A percentile compares a stretch with the other conserved stretches of the same genome.
Conservation (phyloP, 2,329 filamentous ascomycete genomes). For the Calonectria ilicicola region DNA sequence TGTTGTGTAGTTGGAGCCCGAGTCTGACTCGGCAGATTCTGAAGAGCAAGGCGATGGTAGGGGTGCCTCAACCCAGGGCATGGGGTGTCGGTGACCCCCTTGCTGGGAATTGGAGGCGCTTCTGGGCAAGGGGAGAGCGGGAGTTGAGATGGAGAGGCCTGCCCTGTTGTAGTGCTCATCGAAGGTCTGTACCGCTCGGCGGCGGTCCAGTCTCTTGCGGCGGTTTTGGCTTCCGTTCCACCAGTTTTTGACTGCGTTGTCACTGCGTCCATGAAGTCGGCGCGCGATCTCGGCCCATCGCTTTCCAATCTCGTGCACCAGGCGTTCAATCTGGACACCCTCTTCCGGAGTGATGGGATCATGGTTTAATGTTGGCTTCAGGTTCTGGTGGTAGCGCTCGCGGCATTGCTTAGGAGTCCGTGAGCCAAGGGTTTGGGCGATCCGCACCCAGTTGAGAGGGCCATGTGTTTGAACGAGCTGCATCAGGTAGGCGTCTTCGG, state of each 20-base stretch:
- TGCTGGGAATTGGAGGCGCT: constrained; percentile 30
- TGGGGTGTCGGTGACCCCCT: constrained; percentile 35
- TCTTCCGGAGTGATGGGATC: constrained; percentile 79
- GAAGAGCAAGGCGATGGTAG: constrained; percentile 55
- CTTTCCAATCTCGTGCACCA: constrained; percentile 84
- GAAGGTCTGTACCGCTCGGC: constrained; percentile 44
- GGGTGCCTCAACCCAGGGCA: constrained; percentile 46
- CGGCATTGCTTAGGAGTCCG: constrained; percentile 95
- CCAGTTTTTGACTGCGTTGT: constrained; percentile 98
- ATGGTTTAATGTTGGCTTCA: constrained; percentile 82
- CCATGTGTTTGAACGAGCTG: constrained; percentile 78
- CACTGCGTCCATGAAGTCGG: constrained; percentile 83
- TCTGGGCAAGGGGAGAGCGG: constrained; percentile 26
- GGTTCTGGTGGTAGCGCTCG: constrained; percentile 93
- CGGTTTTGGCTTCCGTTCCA: constrained; percentile 96
- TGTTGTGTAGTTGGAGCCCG: constrained; percentile 70
- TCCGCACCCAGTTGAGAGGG: constrained; percentile 89
- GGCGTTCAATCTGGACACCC: constrained; percentile 78
- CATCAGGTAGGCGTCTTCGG: constrained; percentile 79
- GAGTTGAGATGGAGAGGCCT: constrained; percentile 45
- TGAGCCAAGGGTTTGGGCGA: constrained; percentile 79
- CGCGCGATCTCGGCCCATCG: constrained; percentile 95
- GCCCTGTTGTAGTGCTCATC: constrained; percentile 41
- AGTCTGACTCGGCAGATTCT: constrained; percentile 72
- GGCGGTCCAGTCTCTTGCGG: constrained; percentile 65